Evolutionary conservation across 2,329 filamentous ascomycete genomes (phyloP).

Genomic region (Penicillium sp.): DNA sequence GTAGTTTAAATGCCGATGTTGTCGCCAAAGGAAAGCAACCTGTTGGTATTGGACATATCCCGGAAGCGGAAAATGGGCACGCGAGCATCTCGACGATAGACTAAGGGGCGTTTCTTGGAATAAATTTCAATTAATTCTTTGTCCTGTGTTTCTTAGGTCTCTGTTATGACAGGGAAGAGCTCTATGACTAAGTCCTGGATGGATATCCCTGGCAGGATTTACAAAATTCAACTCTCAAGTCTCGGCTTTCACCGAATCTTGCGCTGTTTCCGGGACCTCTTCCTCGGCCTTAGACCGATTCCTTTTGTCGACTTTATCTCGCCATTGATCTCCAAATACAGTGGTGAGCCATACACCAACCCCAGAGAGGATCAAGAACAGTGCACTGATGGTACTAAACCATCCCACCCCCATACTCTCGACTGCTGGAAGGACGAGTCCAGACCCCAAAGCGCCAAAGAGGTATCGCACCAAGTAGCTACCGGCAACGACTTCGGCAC

Average conservation of each 20-base stretch:
- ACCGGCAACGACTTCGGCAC: conserved; percentile 72
- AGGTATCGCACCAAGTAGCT: conserved; percentile 79
- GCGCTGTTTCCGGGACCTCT: background rate
- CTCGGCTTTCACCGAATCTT: conserved; percentile 7
- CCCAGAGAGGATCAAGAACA: conserved; percentile 54
- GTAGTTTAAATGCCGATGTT: conserved; percentile 20
- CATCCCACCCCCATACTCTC: conserved; percentile 74
- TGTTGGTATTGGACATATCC: background rate
- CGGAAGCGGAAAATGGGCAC: background rate
- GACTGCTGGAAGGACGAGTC: conserved; percentile 71
- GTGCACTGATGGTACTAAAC: conserved; percentile 70
- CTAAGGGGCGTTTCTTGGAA: background rate
- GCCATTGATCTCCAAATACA: conserved; percentile 53
- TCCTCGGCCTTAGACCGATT: conserved; percentile 38
- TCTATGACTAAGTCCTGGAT: background rate
- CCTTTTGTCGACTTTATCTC: conserved; percentile 54
- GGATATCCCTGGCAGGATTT: background rate
- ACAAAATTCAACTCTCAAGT: background rate
- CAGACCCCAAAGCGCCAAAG: conserved; percentile 69
- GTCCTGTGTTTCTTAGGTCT: too few species aligned
- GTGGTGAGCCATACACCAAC: conserved; percentile 50
- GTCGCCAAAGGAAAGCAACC: conserved; percentile 13
- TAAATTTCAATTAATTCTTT: background rate
- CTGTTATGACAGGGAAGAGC: background rate
- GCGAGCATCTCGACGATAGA: background rate